Conservation (phyloP, 2,329 filamentous ascomycete genomes). For the Epichloe gansuensis region DNA sequence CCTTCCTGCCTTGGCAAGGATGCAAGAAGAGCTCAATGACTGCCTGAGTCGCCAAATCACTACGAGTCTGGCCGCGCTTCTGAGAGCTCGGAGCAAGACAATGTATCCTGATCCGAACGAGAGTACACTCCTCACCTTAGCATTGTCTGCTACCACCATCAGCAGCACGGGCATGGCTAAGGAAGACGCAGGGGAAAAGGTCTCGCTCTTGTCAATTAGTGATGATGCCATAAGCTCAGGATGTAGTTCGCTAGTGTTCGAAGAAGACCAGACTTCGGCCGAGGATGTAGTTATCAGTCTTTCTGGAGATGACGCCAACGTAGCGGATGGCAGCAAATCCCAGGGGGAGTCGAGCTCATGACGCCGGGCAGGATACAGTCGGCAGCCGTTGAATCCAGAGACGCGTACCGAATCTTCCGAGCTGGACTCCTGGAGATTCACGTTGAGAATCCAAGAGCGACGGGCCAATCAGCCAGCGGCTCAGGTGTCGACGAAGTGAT, state of each 20-base stretch:
- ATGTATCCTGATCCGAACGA: conserved; percentile 1
- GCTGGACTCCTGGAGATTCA: neutral
- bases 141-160: neutral
- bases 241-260: neutral
- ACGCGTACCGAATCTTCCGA: neutral
- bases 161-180: too few relatives aligned
- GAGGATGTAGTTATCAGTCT: neutral
- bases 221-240: neutral
- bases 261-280: neutral
- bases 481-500: neutral
- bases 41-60: neutral
- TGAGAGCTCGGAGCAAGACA: neutral
- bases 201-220: neutral
- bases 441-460: neutral
- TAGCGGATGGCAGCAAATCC: neutral
- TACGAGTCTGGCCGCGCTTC: neutral
- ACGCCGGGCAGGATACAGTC: neutral
- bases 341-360: neutral
- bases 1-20: neutral
- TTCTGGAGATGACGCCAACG: neutral
- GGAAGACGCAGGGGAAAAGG: neutral
- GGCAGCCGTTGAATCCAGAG: neutral
- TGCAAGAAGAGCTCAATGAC: neutral
- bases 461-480: neutral
- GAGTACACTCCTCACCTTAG: conserved; percentile 1